Evolutionary conservation across 768 basidiomycete species (phyloP).

Genomic region (Dendrothele bispora): DNA sequence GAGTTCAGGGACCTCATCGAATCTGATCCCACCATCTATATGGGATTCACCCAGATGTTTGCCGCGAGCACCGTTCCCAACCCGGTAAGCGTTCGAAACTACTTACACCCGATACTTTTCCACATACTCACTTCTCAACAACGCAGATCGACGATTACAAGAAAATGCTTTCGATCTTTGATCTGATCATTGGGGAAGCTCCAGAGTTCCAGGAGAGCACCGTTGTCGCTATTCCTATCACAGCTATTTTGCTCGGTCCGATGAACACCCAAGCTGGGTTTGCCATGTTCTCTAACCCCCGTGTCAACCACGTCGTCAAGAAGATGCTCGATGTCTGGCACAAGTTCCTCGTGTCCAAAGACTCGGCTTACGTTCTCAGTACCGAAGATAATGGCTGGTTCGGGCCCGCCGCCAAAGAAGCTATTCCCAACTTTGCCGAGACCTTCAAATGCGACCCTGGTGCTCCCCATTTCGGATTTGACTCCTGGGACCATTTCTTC

Average conservation of each 20-base stretch:
- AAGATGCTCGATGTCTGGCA: slow-evolving; percentile 52
- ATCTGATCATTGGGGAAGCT: too few relatives aligned
- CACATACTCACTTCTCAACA: too few relatives aligned
- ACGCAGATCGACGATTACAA: too few relatives aligned
- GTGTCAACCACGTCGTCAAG: slow-evolving; percentile 47
- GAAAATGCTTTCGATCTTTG: too few relatives aligned
- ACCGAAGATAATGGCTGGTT: slow-evolving; percentile 48
- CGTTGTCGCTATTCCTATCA: slow-evolving; percentile 5
- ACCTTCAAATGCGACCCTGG: slow-evolving; percentile 41
- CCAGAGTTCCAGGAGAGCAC: too few relatives aligned
- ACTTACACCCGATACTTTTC: not conserved
- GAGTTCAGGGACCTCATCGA: slow-evolving; percentile 24
- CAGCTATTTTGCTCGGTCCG: slow-evolving; percentile 29
- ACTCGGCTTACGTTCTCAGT: slow-evolving; percentile 42
- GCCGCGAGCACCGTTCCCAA: not conserved
- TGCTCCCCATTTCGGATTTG: slow-evolving; percentile 41
- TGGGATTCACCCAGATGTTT: slow-evolving; percentile 28
- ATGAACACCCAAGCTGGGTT: slow-evolving; percentile 35
- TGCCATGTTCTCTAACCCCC: slow-evolving; percentile 35
- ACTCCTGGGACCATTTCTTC: slow-evolving; percentile 58
- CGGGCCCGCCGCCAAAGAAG: slow-evolving; percentile 26
- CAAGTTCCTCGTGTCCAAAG: slow-evolving; percentile 41
- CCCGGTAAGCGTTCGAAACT: not conserved
- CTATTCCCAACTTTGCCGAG: slow-evolving; percentile 29
- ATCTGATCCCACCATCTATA: slow-evolving; percentile 17